These are phyloP conservation scores for Penicillium cinerascens DNA, from an alignment of 495 filamentous ascomycete species.

Conservation along the genomic window DNA sequence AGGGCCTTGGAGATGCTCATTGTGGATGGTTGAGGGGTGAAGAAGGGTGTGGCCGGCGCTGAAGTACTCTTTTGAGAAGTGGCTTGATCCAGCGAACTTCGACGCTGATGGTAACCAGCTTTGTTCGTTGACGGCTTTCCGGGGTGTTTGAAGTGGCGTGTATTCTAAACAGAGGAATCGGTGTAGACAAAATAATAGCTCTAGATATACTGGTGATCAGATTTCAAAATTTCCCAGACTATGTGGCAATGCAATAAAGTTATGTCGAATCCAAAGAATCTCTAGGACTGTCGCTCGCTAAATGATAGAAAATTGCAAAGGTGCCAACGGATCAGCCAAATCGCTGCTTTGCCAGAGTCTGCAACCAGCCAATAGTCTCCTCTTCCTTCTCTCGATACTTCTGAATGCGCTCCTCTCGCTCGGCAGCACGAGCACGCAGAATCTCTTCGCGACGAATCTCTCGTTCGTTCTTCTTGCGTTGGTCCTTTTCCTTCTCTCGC, in stretches of 20 bases:
- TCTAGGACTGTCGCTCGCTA: background rate
- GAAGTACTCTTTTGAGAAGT: conserved; percentile 3
- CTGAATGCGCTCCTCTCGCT: conserved; percentile 43
- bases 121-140: conserved; percentile 2
- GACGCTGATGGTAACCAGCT: conserved; percentile 6
- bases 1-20: conserved; percentile 8
- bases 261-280: background rate
- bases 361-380: conserved; percentile 44
- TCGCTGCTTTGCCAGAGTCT: conserved; percentile 43
- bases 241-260: background rate
- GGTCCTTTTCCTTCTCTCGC: conserved; percentile 37
- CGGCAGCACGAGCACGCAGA: conserved; percentile 34
- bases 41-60: conserved; percentile 9
- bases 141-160: background rate
- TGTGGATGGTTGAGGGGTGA: background rate
- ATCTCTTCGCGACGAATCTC: conserved; percentile 44
- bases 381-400: conserved; percentile 44
- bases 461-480: conserved; percentile 43
- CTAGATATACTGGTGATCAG: no score
- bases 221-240: background rate
- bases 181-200: no score
- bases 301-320: background rate
- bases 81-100: conserved; percentile 10
- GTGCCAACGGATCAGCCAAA: conserved; percentile 27
- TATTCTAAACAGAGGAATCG: no score